Base-by-base conservation (phyloP, 176 grass and related monocot species). In the Rhipidocladum racemiflorum region DNA sequence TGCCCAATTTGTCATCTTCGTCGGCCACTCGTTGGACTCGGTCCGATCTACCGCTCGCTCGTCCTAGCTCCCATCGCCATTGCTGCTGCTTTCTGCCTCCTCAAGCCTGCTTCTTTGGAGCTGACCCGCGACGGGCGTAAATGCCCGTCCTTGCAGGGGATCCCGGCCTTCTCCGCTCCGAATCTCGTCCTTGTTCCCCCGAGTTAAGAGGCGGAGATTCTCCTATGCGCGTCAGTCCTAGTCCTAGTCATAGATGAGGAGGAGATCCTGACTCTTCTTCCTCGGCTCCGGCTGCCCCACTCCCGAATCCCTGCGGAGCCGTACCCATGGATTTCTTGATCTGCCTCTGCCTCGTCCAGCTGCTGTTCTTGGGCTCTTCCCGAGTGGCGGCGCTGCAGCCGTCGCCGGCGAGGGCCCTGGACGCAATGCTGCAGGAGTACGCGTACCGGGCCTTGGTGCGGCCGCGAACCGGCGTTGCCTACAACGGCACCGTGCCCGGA, bases 371-470 rank as follows among this genome's bases (percentile, higher is more conserved):
- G 48, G 15, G 32, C 32, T 18, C 77, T 2, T 3, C 65, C 2
- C 65, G 10, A 0, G 83, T 8, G 35, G 45, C 56, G 46, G 88
- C 83, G 57, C 83, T 48, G 78, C n/a, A 78, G 44, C 16, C 21
- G 53, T 57, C 86, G 23, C 53, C 84, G 23, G 86, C 83, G 18
- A 70, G 89, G 64, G 30, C 84, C 53, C 82, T 95, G 6, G 91
- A 98, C 85, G 76, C 91, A 11, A 62, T 92, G 72, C 85, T 98
- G 72, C 96, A 98, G 83, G 85, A 87, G 35, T 90, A 91, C 76
- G 96, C 91, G 6, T 98, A 85, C 87, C 78, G 42, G 45, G 82
- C 92, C 9, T 84, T 98, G 21, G 73, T 0, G 24, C 90, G 76
- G 4, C 90, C 96, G 17, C 96, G 17, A 17, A 93, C 96, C 12